Evolutionary conservation across 164 flowering plant genomes (phyloP), one percentile per base, ranked within the genome.

Genomic region (Magnolia officinalis): DNA sequence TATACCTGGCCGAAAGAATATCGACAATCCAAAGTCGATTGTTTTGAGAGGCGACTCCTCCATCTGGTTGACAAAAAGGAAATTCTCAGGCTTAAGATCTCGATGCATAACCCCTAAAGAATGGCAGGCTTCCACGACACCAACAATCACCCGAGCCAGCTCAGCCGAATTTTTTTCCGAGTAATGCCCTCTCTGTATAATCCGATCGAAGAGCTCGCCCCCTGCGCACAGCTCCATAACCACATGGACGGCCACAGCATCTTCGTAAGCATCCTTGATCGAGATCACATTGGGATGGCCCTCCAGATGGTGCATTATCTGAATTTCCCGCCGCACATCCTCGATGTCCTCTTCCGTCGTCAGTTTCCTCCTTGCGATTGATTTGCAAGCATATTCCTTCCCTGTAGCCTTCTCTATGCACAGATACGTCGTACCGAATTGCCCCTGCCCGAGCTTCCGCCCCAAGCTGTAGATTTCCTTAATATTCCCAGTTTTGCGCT

Each of bases 51-150:
- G 87, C 8, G 97, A 86, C 50, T 93, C 93, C 78, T 93, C 97
- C n/a, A 83, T 50, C 71, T 86, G 87, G 74, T 87, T 80, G 29
- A 87, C 88, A 78, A 93, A 91, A 6, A 93, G 91, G 75, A 93
- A 93, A 78, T 93, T 93, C 86, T 93, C 97, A 1, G 97, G 96
- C 85, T 93, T 93, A 50, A 93, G 88, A 70, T 93, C 97, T 6
- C 97, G 87, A 79, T 93, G 97, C 94, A 93, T 93, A 50, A 93
- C 97, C 6, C 97, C 94, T 66, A 91, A 78, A 74, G 96, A 91
- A 75, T 93, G 97, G 78, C 94, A 93, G n/a, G 89, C 77, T 80
- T 91, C 87, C 10, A 91, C 84, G 18, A 88, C 93, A 78, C 88
- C 84, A 72, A 89, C 85, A 2, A 93, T 87, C 19, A 84, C 82